Base-by-base conservation (phyloP, 2,329 filamentous ascomycete genomes). In the Stagonosporopsis vannaccii region DNA sequence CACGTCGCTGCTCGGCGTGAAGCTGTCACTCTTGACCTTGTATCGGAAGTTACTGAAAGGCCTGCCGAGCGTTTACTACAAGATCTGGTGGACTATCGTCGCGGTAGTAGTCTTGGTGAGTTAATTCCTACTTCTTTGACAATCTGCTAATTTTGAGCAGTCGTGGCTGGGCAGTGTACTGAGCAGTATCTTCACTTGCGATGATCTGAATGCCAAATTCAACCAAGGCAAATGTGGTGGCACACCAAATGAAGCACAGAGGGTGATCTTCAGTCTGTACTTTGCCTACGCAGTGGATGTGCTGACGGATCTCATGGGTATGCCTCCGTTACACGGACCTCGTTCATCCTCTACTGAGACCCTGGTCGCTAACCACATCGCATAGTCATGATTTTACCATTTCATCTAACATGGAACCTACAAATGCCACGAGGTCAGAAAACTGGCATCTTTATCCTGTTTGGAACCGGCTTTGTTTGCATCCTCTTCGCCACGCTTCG, bases 331-430 rank as follows among this genome's bases (percentile, higher is more conserved):
- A 6, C 40, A 4, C 20, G 7, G 13, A 15, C 12, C 28, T 12
- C 6, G 13, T 7, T n/a, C n/a, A n/a, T n/a, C n/a, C n/a, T 8
- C 28, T 30, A 12, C 9, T 2, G 28, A 11, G 28, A 30, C 28
- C 9, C 28, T 40, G 9, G n/a, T n/a, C n/a, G 15, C 11, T 25
- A 6, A 11, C 37, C 25, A 19, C 7, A 20, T 17, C n/a, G 3
- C 15, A n/a, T n/a, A 75, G 74, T 77, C 39, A 76, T 77, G 70
- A 59, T 71, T 12, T 63, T 78, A 7, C 73, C 75, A 6, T 56
- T 75, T 25, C 70, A 68, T 20, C 65, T 77, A 0, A 75, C 74
- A 15, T 76, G 71, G 69, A 72, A 73, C 15, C 64, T 77, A 1
- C 70, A 72, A 20, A 71, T 77, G 62, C 22, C 17, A 4, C 66